Evolutionary conservation across 208 protist species (phyloP).

Genomic region (Trypanosoma mega): DNA sequence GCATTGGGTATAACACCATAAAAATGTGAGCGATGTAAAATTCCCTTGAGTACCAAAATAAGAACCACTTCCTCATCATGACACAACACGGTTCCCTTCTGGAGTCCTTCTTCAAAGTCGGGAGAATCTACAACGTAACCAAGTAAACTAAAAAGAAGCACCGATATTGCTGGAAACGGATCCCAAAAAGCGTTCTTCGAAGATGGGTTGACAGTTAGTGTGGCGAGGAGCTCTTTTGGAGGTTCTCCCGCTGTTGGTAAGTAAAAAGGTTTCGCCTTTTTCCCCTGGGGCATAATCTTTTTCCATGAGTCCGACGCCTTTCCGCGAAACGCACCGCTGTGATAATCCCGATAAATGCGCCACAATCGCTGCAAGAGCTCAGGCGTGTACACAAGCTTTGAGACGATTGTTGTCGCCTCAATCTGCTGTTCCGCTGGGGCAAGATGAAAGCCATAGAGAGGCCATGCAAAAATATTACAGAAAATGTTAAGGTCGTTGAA

Average conservation of each 20-base stretch:
- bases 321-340: constrained; percentile 9
- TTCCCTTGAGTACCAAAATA: constrained; percentile 73
- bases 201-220: too few species aligned
- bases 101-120: constrained; percentile 62
- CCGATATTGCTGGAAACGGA: constrained; percentile 64
- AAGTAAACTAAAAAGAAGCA: constrained; percentile 75
- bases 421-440: constrained; percentile 30
- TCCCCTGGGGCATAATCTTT: too few species aligned
- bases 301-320: too few species aligned
- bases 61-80: constrained; percentile 46
- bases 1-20: constrained; percentile 64
- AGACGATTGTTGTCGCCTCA: constrained; percentile 60
- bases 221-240: constrained; percentile 9
- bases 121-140: constrained; percentile 70
- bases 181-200: constrained; percentile 52
- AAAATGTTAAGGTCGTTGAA: constrained; percentile 54
- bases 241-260: constrained; percentile 7
- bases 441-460: constrained; percentile 59
- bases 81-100: constrained; percentile 37
- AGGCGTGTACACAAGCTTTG: constrained; percentile 53
- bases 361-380: constrained; percentile 65
- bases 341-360: constrained; percentile 55
- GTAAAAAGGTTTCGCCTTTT: constrained; percentile 10
- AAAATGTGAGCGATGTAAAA: constrained; percentile 68
- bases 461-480: constrained; percentile 78